Evolutionary conservation across 345 rosid genomes (phyloP).

Genomic region (Citrus unshiu): DNA sequence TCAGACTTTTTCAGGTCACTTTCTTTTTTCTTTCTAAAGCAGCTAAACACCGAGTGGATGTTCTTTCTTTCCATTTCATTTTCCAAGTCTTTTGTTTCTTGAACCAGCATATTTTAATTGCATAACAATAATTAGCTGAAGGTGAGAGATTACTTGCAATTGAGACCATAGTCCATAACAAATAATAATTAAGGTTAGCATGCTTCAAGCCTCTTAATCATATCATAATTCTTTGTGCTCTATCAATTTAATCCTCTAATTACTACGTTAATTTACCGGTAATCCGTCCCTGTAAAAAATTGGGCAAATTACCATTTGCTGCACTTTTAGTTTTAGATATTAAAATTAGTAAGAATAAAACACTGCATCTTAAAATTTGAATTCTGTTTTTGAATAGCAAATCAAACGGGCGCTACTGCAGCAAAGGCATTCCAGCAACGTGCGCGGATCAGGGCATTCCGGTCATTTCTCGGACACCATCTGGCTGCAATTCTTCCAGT

Average conservation of each 20-base stretch:
- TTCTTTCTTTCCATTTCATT: background rate
- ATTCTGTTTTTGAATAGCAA: background rate
- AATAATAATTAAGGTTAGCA: background rate
- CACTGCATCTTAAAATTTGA: no score
- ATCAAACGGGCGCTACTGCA: background rate
- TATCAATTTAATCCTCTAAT: background rate
- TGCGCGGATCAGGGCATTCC: conserved; percentile 29
- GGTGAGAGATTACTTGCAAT: background rate
- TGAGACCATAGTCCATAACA: no score
- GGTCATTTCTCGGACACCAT: conserved; percentile 30
- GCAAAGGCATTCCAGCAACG: background rate
- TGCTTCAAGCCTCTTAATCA: background rate
- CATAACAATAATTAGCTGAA: background rate
- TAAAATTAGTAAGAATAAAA: no score
- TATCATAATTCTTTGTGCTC: background rate
- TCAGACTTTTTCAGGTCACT: background rate
- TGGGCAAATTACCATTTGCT: no score
- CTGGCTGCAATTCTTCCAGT: conserved; percentile 33
- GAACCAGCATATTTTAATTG: background rate
- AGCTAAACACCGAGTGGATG: no score
- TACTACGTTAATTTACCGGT: background rate
- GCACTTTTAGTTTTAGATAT: no score
- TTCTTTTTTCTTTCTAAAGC: background rate
- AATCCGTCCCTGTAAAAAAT: no score
- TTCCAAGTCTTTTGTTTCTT: no score